These are phyloP conservation scores for sunflower (Helianthus annuus) DNA, from an alignment of 129 eudicot genomes.

Conservation along the genomic window HanXRQr2.0-SUNRISE NC_035445.2:137351605-137352104, in stretches of 20 bases:
- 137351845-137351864: conserved; percentile 2
- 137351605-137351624: no score
- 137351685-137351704: no score
- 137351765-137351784: no score
- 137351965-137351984: conserved; percentile 23
- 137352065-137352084: not conserved
- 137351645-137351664: no score
- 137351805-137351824: conserved; percentile 25
- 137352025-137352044: no score
- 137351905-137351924: conserved; percentile 23
- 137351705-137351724: no score
- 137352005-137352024: no score
- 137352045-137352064: no score
- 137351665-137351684: no score
- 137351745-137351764: conserved; percentile 1
- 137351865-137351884: conserved; percentile 18
- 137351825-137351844: conserved; percentile 20
- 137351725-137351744: no score
- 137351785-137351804: conserved; percentile 22
- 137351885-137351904: conserved; percentile 19
- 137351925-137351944: conserved; percentile 19
- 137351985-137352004: not conserved
- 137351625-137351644: no score
- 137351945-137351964: not conserved
- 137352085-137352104: no score